Base-by-base conservation (phyloP, 2,329 filamentous ascomycete species). In the Aureobasidium sp. region DNA sequence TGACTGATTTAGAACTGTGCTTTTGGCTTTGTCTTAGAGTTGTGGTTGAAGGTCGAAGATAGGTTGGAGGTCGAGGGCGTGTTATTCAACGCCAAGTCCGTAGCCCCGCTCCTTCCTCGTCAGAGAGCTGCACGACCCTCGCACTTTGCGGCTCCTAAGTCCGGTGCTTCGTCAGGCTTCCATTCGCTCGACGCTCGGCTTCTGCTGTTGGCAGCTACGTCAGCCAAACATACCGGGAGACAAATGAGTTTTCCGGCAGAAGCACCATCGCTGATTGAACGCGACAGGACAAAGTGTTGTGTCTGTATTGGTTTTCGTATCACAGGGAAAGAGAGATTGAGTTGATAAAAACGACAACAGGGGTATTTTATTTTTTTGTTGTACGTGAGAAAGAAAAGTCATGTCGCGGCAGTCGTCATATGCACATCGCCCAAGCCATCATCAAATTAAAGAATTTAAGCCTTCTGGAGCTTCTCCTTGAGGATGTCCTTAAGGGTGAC, bases 401-500 rank as follows among this genome's bases (percentile, higher is more conserved):
- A 54, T 60, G 58, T 53, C 57, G 57, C 42, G 46, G 43, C 53
- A 60, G 58, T 60, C 58, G 45, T 60, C 58, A 45, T 54, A 60
- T 60, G 58, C 58, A 46, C 49, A 54, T 54, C n/a, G 13, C 49
- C 35, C 27, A 15, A 45, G 37, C 15, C 38, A 45, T 47, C 60
- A 31, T 43, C 51, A 50, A 11, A 25, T 42, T 50, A 38, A 57
- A 19, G 21, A 15, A 37, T 53, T 50, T 61, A 61, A 43, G 60
- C 60, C 49, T 63, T 54, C 60, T 62, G 71, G 69, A 97, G 82
- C 89, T 96, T 97, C 78, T 85, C 77, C 83, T 87, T 87, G 73
- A 99, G 83, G 72, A 95, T 92, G 66, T 84, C 83, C 88, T 97
- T 97, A 70, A 99, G 86, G 63, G 90, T 95, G 67, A 92, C 80